A percentile compares a stretch with the other conserved stretches of the same genome.
Evolutionary conservation across 2,329 filamentous ascomycete species (phyloP).

Genomic region (Arthrobotrys iridis): DNA sequence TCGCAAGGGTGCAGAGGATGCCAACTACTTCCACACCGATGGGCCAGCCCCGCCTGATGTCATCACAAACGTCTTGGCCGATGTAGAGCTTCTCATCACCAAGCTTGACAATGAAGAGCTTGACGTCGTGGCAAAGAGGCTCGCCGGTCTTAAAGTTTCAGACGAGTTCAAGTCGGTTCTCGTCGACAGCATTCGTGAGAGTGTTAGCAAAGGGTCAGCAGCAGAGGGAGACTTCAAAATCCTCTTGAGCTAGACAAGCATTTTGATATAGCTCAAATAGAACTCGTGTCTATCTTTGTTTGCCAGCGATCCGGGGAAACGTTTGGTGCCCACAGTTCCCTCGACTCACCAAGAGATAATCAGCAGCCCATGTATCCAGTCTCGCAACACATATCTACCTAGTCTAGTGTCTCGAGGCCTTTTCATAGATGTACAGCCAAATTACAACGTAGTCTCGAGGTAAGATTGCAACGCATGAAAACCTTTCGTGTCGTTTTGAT

Average conservation of each 20-base stretch:
- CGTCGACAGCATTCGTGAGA: slow-evolving; percentile 77
- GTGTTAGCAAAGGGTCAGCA: slow-evolving; percentile 83
- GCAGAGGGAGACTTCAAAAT: slow-evolving; percentile 83
- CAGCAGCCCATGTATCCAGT: too few species aligned
- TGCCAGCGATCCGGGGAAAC: too few species aligned
- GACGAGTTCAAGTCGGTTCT: slow-evolving; percentile 88
- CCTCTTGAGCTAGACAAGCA: slow-evolving; percentile 60
- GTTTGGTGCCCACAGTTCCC: too few species aligned
- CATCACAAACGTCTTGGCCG: slow-evolving; percentile 83
- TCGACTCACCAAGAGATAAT: too few species aligned
- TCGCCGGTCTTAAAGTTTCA: slow-evolving; percentile 79
- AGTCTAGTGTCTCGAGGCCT: too few species aligned
- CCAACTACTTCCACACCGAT: slow-evolving; percentile 86
- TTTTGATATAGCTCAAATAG: neutral
- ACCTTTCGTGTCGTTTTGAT: neutral
- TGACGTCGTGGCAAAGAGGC: slow-evolving; percentile 80
- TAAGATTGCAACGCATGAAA: too few species aligned
- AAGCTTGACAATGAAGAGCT: slow-evolving; percentile 94
- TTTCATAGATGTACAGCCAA: too few species aligned
- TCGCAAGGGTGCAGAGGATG: slow-evolving; percentile 92
- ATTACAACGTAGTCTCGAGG: too few species aligned
- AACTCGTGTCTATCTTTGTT: too few species aligned
- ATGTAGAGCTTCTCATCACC: slow-evolving; percentile 85
- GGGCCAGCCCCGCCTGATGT: slow-evolving; percentile 77
- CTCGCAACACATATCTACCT: too few species aligned